These are phyloP conservation scores for Exophiala aquamarina DNA, from an alignment of 2,329 filamentous ascomycete species.

Conservation along the genomic window DNA sequence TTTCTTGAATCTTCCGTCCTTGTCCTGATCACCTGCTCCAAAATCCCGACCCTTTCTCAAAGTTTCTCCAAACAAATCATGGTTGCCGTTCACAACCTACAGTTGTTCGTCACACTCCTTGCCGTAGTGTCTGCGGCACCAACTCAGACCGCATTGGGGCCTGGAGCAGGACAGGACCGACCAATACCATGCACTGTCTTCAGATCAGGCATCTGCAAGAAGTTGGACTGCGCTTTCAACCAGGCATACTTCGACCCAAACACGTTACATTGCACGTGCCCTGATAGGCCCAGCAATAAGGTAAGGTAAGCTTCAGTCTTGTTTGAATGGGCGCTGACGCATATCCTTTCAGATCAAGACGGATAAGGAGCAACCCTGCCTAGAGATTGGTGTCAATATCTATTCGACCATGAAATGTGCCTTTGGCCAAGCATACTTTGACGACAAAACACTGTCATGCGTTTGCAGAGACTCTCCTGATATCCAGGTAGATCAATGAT, in stretches of 20 bases:
- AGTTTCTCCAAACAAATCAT: constrained; percentile 1
- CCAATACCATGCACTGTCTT: too few relatives aligned
- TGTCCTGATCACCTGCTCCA: too few relatives aligned
- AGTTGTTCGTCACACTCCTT: background rate
- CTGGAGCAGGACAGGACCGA: too few relatives aligned
- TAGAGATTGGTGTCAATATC: background rate
- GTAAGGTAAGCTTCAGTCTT: too few relatives aligned
- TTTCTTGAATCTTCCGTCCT: background rate
- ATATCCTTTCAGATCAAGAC: background rate
- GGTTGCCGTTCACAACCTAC: background rate
- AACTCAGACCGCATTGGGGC: constrained; percentile 11
- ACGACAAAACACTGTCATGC: too few relatives aligned
- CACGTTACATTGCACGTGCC: constrained; percentile 13
- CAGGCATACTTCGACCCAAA: constrained; percentile 7
- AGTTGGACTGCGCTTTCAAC: constrained; percentile 17
- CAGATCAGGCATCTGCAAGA: too few relatives aligned
- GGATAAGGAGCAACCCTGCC: background rate
- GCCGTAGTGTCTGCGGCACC: constrained; percentile 13
- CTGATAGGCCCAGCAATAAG: constrained; percentile 1
- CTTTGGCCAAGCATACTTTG: too few relatives aligned
- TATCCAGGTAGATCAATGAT: constrained; percentile 6
- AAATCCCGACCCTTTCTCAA: too few relatives aligned
- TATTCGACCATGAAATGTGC: background rate
- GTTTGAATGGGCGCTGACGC: background rate
- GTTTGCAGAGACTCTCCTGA: background rate